These are phyloP conservation scores for Cymbopogon citratus DNA, from an alignment of 176 grass and related monocot species.

Conservation along the genomic window DNA sequence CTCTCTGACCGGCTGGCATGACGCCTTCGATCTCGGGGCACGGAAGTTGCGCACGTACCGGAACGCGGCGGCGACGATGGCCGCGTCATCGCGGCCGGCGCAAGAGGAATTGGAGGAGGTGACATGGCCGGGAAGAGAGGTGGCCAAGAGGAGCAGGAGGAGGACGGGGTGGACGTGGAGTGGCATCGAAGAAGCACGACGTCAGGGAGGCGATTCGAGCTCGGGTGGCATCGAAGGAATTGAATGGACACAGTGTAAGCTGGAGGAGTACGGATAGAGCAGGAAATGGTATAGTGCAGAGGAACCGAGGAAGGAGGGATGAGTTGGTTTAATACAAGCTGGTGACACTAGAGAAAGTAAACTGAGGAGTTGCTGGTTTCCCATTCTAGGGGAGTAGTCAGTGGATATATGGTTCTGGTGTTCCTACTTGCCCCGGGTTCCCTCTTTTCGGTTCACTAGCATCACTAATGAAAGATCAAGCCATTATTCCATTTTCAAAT, in stretches of 20 bases:
- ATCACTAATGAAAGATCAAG: too few relatives aligned
- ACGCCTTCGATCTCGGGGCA: background rate
- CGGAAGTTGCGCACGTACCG: constrained; percentile 50
- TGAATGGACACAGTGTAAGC: background rate
- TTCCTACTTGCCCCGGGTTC: background rate
- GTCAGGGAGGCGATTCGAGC: background rate
- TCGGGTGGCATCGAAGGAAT: background rate
- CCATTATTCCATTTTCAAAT: too few relatives aligned
- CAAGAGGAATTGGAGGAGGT: constrained; percentile 16
- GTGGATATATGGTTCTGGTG: constrained; percentile 18
- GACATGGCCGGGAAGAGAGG: background rate
- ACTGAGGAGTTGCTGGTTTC: constrained; percentile 28
- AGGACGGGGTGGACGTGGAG: constrained; percentile 12
- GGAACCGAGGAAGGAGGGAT: background rate
- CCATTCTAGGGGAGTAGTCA: background rate
- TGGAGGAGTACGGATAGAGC: background rate
- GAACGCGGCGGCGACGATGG: constrained; percentile 61
- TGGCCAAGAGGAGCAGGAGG: background rate
- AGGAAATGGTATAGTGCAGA: constrained; percentile 8
- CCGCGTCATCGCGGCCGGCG: constrained; percentile 37
- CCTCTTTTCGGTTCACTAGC: background rate
- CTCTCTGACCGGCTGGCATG: constrained; percentile 25
- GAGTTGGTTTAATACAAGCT: constrained; percentile 39
- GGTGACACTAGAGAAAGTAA: background rate
- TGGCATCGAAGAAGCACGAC: constrained; percentile 31